Base-by-base conservation (phyloP, 345 rosid species). In the Nasturtium officinale region DNA sequence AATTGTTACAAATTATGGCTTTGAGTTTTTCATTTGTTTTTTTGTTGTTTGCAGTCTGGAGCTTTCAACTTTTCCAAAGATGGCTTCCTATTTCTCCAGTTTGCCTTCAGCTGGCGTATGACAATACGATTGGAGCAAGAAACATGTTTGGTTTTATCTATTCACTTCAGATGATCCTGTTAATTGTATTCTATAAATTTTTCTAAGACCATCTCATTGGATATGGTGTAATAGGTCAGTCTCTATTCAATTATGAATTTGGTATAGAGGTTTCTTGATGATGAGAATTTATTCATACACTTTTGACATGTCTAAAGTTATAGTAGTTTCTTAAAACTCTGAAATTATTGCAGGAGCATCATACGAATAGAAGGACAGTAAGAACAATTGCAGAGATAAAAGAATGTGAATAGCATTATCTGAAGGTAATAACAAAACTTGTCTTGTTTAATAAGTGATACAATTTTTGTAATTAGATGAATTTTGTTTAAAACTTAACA, bases 51-150 rank as follows among this genome's bases (percentile, higher is more conserved):
- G 79, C 79, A 94, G 97, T 89, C 93, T 1, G 96, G 98, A 67
- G 95, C 98, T 7, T 82, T 81, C 64, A 94, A 88, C 46, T 30
- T 94, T 25, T 73, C 84, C 18, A 89, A 77, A 81, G 97, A 89
- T 50, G 96, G 93, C 46, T 85, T 74, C 62, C 64, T 88, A 59
- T 65, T 86, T 71, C 87, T 91, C 32, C 89, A 91, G 74, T 94
- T 94, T 74, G 97, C 98, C 5, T 61, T 84, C 96, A 0, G 84
- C 85, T 1, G 89, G 89, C 67, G 80, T 81, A 10, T 86, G 96
- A 7, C 84, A 81, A 18, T 94, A 94, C 71, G 98, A 94, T 78
- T 94, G 97, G 97, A 84, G 86, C 71, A 84, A 78, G 77, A 91
- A 94, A 86, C 97, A 89, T 92, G 97, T 77, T 30, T 47, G 29